A percentile compares a stretch with the other conserved stretches of the same genome.
These are phyloP conservation scores for Lodderomyces jiufengensis DNA, from an alignment of 1,139 yeast genomes.

Conservation along the genomic window DNA sequence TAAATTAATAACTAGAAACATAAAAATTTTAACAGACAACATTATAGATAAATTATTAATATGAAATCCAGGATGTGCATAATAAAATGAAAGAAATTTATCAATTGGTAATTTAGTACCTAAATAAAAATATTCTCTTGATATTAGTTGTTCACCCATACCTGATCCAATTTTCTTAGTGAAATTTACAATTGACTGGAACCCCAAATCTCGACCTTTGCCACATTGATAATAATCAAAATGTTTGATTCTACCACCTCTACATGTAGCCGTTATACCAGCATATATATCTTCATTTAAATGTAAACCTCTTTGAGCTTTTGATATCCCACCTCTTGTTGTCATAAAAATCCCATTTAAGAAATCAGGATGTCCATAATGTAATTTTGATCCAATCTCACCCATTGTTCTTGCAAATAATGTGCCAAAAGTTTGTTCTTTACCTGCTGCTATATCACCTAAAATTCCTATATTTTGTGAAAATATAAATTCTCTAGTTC, in stretches of 20 bases:
- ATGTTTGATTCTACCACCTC: conserved; percentile 87
- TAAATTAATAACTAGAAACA: conserved; percentile 62
- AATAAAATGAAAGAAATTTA: conserved; percentile 76
- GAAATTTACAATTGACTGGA: conserved; percentile 77
- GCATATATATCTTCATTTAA: conserved; percentile 90
- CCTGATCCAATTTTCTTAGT: conserved; percentile 92
- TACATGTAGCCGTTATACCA: conserved; percentile 75
- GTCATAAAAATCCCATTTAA: conserved; percentile 82
- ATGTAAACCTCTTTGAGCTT: conserved; percentile 84
- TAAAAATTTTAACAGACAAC: conserved; percentile 67
- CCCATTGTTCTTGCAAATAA: conserved; percentile 83
- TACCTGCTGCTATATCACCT: conserved; percentile 92
- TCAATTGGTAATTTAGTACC: conserved; percentile 80
- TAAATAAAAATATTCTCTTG: conserved; percentile 78
- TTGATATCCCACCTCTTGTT: conserved; percentile 86
- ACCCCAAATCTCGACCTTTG: conserved; percentile 86
- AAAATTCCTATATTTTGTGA: conserved; percentile 82
- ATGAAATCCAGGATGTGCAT: conserved; percentile 92
- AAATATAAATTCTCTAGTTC: conserved; percentile 85
- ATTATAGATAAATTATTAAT: conserved; percentile 77
- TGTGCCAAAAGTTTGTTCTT: conserved; percentile 91
- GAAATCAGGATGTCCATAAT: conserved; percentile 92
- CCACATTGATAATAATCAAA: conserved; percentile 91
- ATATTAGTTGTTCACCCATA: conserved; percentile 87
- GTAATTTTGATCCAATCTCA: conserved; percentile 81